A percentile compares a stretch with the other conserved stretches of the same genome.
phyloP scores from a whole-genome alignment of 2,329 filamentous ascomycete species.

The Verticillium isaacii region DNA sequence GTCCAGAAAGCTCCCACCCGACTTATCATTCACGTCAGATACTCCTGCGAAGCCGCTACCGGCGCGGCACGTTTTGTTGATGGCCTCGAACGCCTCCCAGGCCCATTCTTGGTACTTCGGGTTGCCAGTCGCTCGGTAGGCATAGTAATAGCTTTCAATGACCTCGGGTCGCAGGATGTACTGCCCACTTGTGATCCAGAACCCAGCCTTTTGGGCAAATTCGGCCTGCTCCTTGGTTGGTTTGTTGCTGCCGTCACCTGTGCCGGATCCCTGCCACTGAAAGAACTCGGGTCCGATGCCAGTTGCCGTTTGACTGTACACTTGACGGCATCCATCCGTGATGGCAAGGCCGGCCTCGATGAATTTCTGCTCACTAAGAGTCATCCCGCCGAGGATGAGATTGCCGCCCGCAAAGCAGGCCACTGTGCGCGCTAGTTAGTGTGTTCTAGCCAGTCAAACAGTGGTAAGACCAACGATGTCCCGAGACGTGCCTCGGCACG shows the following conservation, averaged over 20 bases:
- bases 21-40: conserved; percentile 56
- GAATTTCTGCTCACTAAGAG: conserved; percentile 61
- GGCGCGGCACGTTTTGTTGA: conserved; percentile 58
- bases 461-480: conserved; percentile 39
- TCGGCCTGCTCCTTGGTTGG: conserved; percentile 39
- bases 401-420: conserved; percentile 83
- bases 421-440: conserved; percentile 45
- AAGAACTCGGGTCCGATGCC: conserved; percentile 74
- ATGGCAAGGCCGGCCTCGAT: conserved; percentile 69
- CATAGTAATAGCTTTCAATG: conserved; percentile 82
- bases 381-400: conserved; percentile 75
- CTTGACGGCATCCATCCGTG: conserved; percentile 67
- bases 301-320: conserved; percentile 64
- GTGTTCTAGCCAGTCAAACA: conserved; percentile 13
- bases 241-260: conserved; percentile 30
- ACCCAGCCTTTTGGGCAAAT: conserved; percentile 66
- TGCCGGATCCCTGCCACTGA: conserved; percentile 48
- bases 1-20: conserved; percentile 59
- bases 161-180: conserved; percentile 79
- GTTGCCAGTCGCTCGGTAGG: conserved; percentile 74
- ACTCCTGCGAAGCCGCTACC: conserved; percentile 65
- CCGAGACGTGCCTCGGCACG: conserved; percentile 36
- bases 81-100: conserved; percentile 70
- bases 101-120: conserved; percentile 76
- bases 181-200: conserved; percentile 56